Base-by-base conservation (phyloP, 768 basidiomycete species). In the Mycena venus region DNA sequence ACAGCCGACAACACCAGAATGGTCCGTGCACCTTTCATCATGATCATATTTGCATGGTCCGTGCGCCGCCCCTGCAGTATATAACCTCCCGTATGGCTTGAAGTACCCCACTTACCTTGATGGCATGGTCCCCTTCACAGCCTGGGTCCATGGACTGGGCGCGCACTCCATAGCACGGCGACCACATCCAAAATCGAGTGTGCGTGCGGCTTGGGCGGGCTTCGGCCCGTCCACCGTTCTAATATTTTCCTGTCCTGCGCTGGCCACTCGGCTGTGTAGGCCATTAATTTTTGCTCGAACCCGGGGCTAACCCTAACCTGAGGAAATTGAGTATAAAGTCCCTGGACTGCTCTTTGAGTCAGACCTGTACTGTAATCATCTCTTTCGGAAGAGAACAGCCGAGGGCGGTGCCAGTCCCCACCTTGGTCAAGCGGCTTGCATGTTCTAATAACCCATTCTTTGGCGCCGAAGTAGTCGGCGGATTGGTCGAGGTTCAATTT, bases 161-260 rank as follows among this genome's bases (percentile, higher is more conserved):
- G 66, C 31, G n/a, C 40, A 40, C 70, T 84, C 77, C 87, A 88
- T 87, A 87, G 88, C 87, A 88, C 87, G 87, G 87, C 87, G 88
- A 88, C 88, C 86, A 55, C 88, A 87, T 88, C 87, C 88, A n/a
- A 53, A 72, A 75, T 86, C 87, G 84, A 85, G 86, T 85, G 83
- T 79, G 65, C 78, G 47, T 68, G 25, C 2, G 51, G 51, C 27
- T 29, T 53, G 51, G 51, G 25, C 51, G 25, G 10, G 51, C 51
- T 27, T 53, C 51, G 23, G 55, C 31, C 17, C 29, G 55, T 56
- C 55, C 55, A 58, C 56, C n/a, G 32, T 58, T n/a, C 32, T 21
- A 32, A 58, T 58, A 58, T 58, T 58, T 56, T 14, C 55, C 29
- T 56, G 55, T 56, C 68, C 78, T 83, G 84, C 84, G 89, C 88